A percentile compares a stretch with the other conserved stretches of the same genome.
phyloP scores from a whole-genome alignment of 176 grass and related monocot genomes.

The Echinochloa phyllopogon region DNA sequence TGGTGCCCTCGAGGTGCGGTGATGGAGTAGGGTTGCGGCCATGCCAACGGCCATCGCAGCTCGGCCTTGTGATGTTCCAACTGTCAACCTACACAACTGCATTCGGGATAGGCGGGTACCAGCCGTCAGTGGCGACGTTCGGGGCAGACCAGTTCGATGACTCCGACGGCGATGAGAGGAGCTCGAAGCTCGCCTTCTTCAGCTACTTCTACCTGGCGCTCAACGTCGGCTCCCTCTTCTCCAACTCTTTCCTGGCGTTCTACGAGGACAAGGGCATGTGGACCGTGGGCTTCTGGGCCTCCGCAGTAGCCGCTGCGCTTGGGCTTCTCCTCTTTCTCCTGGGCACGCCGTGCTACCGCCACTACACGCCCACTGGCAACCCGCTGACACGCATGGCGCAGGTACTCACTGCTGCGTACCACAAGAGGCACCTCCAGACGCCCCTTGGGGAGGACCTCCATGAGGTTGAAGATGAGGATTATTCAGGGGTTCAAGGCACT shows the following conservation, averaged over 20 bases:
- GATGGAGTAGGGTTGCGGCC: neutral
- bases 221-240: conserved; percentile 21
- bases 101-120: conserved; percentile 61
- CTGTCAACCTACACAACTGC: conserved; percentile 54
- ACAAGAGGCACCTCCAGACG: conserved; percentile 41
- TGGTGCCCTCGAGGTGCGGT: conserved; percentile 56
- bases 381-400: conserved; percentile 61
- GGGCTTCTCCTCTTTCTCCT: conserved; percentile 53
- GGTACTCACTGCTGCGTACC: conserved; percentile 43
- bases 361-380: conserved; percentile 52
- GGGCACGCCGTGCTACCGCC: conserved; percentile 50
- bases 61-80: conserved; percentile 52
- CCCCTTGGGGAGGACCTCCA: conserved; percentile 41
- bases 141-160: conserved; percentile 71
- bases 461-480: conserved; percentile 49
- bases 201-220: conserved; percentile 58
- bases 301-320: conserved; percentile 16
- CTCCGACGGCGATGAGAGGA: conserved; percentile 32
- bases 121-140: conserved; percentile 62
- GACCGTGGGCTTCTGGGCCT: conserved; percentile 62
- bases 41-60: conserved; percentile 41
- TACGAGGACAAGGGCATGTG: conserved; percentile 59
- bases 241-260: conserved; percentile 50
- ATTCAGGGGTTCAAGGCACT: conserved; percentile 25
- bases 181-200: conserved; percentile 59